These are phyloP conservation scores for Dendrobium huoshanense DNA, from an alignment of 106 monocot species.

Conservation along the genomic window DNA sequence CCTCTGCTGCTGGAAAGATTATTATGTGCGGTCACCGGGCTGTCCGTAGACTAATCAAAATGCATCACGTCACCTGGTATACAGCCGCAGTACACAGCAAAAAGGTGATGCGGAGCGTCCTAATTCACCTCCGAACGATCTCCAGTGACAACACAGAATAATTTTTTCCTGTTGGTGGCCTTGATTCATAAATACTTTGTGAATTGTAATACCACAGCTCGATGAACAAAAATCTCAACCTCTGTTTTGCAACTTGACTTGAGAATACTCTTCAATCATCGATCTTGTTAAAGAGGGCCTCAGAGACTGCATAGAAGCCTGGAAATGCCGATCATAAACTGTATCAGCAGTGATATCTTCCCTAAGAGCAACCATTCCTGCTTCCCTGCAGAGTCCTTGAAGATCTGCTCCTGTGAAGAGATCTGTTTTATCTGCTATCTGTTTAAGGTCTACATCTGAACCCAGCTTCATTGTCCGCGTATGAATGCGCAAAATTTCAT, in stretches of 20 bases:
- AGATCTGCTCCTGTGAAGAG: conserved; percentile 86
- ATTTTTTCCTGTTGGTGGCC: too few species aligned
- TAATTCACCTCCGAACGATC: too few species aligned
- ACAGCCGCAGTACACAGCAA: too few species aligned
- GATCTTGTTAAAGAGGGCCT: conserved; percentile 62
- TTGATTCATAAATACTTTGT: too few species aligned
- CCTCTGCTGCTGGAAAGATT: too few species aligned
- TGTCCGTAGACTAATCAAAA: too few species aligned
- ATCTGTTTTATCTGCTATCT: conserved; percentile 53
- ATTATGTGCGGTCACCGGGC: too few species aligned
- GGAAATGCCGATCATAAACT: conserved; percentile 47
- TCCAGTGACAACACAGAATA: too few species aligned
- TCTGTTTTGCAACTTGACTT: neutral
- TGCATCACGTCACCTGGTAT: too few species aligned
- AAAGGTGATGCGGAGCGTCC: too few species aligned
- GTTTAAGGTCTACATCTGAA: conserved; percentile 55
- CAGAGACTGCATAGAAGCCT: conserved; percentile 37
- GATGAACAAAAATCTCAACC: too few species aligned
- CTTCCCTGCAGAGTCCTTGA: conserved; percentile 62
- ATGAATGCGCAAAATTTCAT: conserved; percentile 65
- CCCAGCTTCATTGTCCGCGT: conserved; percentile 62
- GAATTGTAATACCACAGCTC: too few species aligned
- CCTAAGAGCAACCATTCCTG: conserved; percentile 65
- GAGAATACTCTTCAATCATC: conserved; percentile 50
- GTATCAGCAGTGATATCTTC: conserved; percentile 38